These are phyloP conservation scores for Pseudogymnoascus verrucosus DNA, from an alignment of 2,329 filamentous ascomycete species.

Conservation along the genomic window DNA sequence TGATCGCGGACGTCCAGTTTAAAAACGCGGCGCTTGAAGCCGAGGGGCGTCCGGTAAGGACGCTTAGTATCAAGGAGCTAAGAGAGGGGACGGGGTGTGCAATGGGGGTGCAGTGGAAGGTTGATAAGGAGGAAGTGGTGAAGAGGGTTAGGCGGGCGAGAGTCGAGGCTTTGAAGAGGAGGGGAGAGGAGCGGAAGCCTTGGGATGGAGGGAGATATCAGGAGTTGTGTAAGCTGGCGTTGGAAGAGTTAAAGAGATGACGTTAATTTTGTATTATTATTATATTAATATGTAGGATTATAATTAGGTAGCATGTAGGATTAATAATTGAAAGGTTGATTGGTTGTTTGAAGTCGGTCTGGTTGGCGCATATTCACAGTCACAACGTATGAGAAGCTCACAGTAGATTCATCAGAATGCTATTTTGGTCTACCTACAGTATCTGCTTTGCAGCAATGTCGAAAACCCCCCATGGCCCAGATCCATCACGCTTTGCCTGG, in stretches of 20 bases:
- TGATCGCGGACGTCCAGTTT: background rate
- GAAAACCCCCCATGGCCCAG: conserved; percentile 3
- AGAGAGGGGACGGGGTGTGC: background rate
- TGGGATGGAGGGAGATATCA: background rate
- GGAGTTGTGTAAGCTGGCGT: conserved; percentile 5
- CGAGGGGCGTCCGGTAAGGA: background rate
- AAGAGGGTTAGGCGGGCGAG: background rate
- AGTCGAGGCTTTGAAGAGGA: background rate
- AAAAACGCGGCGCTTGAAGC: background rate
- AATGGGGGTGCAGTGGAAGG: background rate
- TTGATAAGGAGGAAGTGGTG: background rate
- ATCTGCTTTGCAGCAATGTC: conserved; percentile 5
- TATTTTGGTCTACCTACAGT: conserved; percentile 8
- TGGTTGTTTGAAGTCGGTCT: background rate
- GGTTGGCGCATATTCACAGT: background rate
- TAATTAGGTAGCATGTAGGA: background rate
- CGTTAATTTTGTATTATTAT: background rate
- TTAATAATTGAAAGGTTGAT: background rate
- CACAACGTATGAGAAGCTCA: background rate
- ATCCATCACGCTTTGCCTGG: conserved; percentile 6
- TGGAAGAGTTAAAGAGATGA: background rate
- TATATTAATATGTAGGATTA: background rate
- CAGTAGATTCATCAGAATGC: conserved; percentile 7
- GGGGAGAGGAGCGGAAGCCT: background rate
- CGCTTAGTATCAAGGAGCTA: background rate